Base-by-base conservation (phyloP, 2,329 filamentous ascomycete genomes). In the Xylaria sp. region DNA sequence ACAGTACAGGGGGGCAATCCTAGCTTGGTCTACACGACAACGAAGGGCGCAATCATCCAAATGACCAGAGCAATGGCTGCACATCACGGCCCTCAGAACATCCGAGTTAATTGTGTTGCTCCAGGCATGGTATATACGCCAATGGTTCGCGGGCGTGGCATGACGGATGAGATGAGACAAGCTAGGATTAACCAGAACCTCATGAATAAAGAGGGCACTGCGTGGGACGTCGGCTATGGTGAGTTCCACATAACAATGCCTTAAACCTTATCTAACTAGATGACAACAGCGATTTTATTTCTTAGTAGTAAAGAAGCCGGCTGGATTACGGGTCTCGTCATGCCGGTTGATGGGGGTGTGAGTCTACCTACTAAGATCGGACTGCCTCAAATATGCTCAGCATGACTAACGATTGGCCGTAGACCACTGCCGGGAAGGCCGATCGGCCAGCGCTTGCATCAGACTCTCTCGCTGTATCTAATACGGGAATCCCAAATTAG, bases 11-110 rank as follows among this genome's bases (percentile, higher is more conserved):
- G 72, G 12, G 71, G 74, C 4, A 73, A 69, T 43, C 71, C 71
- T 1, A 70, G 66, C 53, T 45, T 74, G 15, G 56, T 75, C n/a
- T 76, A 75, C 38, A 72, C 74, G 3, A 76, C 73, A 2, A 73
- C 63, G 21, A 76, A 76, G 53, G 74, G 74, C 2, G 74, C 74
- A 5, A 74, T 74, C 25, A 64, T 72, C 14, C 67, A 73, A 54
- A 58, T 69, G 63, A 69, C 65, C n/a, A 21, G 61, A 42, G 61
- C 67, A 8, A 69, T 70, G 67, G 67, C 67, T 5, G 58, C 59
- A 9, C 67, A 69, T 23, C 64, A 68, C 37, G 67, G 67, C 2
- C 60, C 47, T 7, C 60, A 68, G 40, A 66, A 65, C 17, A 69
- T 70, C 23, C 60, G 68, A 3, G 64, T 69, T 19, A 69, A 69